phyloP scores from a whole-genome alignment of 2,329 filamentous ascomycete species.

The Aureobasidium sp. region DNA sequence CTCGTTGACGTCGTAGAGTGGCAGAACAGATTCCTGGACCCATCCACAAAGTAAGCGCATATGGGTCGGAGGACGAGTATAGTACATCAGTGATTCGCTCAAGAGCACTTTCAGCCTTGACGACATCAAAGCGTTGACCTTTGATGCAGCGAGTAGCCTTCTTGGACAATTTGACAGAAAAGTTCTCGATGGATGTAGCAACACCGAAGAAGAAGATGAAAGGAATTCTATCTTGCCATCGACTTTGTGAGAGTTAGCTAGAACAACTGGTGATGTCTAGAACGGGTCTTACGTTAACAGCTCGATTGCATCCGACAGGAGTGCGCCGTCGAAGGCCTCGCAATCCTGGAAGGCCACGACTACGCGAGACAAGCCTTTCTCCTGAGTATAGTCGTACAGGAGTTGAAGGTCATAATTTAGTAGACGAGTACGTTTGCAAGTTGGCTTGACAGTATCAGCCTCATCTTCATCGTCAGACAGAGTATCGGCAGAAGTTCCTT shows the following conservation, averaged over 20 bases:
- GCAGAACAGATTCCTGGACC: slow-evolving; percentile 54
- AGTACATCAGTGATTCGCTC: slow-evolving; percentile 65
- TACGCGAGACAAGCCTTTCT: slow-evolving; percentile 48
- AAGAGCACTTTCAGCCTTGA: slow-evolving; percentile 60
- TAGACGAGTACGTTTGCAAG: slow-evolving; percentile 51
- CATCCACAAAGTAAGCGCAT: slow-evolving; percentile 46
- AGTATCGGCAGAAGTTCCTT: slow-evolving; percentile 43
- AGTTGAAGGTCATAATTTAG: slow-evolving; percentile 73
- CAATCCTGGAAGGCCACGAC: slow-evolving; percentile 72
- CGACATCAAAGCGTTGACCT: slow-evolving; percentile 68
- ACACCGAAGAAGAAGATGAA: slow-evolving; percentile 72
- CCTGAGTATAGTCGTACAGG: slow-evolving; percentile 51
- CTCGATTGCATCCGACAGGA: slow-evolving; percentile 63
- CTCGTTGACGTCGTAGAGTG: slow-evolving; percentile 62
- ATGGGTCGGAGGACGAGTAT: slow-evolving; percentile 38
- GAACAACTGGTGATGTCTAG: not conserved
- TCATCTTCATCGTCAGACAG: slow-evolving; percentile 46
- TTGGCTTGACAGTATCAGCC: slow-evolving; percentile 25
- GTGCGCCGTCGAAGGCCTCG: slow-evolving; percentile 65
- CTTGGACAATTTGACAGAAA: slow-evolving; percentile 65
- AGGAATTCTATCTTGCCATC: slow-evolving; percentile 66
- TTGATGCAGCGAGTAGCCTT: slow-evolving; percentile 58
- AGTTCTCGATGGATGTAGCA: slow-evolving; percentile 71
- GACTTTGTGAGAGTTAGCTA: slow-evolving; percentile 27
- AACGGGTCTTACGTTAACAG: slow-evolving; percentile 51